These are phyloP conservation scores for Wickerhamiella cacticola DNA, from an alignment of 805 yeast genomes.

Conservation along the genomic window DNA sequence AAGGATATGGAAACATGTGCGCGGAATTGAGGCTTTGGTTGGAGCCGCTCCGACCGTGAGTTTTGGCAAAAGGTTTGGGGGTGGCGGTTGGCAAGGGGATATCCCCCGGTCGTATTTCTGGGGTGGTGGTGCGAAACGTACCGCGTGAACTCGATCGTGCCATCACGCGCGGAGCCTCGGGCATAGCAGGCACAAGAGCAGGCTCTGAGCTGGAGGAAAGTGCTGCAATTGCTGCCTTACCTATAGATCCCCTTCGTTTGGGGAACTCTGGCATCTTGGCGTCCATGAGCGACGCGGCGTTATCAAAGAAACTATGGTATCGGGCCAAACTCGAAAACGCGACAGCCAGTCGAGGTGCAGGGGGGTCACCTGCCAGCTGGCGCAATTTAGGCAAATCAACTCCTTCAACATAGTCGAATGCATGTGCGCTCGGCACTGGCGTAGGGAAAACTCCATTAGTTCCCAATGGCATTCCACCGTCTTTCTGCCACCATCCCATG, in stretches of 20 bases:
- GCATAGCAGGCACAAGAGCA: not conserved
- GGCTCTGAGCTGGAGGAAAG: not conserved
- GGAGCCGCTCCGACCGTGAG: constrained; percentile 7
- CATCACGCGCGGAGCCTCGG: not conserved
- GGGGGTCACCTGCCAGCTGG: constrained; percentile 38
- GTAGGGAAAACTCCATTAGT: no score
- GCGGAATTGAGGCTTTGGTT: constrained; percentile 6
- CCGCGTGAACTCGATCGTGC: not conserved
- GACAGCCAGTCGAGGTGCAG: constrained; percentile 48
- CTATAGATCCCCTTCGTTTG: not conserved
- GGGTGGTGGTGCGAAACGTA: not conserved
- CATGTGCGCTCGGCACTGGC: no score
- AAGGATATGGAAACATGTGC: constrained; percentile 10
- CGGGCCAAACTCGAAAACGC: not conserved
- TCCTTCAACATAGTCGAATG: not conserved
- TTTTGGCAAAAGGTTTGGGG: constrained; percentile 3
- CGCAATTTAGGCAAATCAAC: not conserved
- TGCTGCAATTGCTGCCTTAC: not conserved
- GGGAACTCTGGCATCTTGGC: not conserved
- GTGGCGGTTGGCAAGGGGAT: not conserved
- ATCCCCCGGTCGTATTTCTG: not conserved
- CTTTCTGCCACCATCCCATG: constrained; percentile 10
- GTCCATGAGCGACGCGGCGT: not conserved
- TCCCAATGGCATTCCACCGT: no score
- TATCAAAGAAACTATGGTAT: not conserved